A percentile compares a stretch with the other conserved stretches of the same genome.
phyloP scores from a whole-genome alignment of 2,329 filamentous ascomycete genomes.

The Fusarium sp. region DNA sequence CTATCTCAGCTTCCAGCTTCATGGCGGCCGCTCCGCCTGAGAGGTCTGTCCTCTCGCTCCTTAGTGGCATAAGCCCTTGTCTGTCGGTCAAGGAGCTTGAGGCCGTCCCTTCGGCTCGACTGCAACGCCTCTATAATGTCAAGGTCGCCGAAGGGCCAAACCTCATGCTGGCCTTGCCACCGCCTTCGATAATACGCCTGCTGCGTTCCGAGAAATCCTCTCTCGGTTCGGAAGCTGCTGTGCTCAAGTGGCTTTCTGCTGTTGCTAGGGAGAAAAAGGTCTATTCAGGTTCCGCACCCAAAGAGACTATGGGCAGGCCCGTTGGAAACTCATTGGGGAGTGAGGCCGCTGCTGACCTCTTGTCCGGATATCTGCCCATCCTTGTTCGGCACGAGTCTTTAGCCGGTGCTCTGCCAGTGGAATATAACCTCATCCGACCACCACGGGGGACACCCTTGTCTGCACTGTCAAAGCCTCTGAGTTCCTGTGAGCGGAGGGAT shows the following conservation, averaged over 20 bases:
- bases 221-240: constrained; percentile 55
- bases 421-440: constrained; percentile 56
- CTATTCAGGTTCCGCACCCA: constrained; percentile 1
- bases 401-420: constrained; percentile 44
- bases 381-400: constrained; percentile 52
- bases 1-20: constrained; percentile 17
- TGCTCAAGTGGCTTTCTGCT: constrained; percentile 57
- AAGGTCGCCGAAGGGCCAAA: constrained; percentile 53
- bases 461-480: constrained; percentile 48
- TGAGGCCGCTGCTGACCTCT: constrained; percentile 6
- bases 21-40: constrained; percentile 41
- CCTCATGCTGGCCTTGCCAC: constrained; percentile 56
- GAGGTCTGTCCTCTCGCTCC: constrained; percentile 40
- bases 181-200: constrained; percentile 53
- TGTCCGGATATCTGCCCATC: constrained; percentile 52
- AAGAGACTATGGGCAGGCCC: constrained; percentile 7
- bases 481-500: constrained; percentile 46
- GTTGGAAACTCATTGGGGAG: neutral
- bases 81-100: constrained; percentile 42
- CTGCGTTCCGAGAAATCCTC: constrained; percentile 58
- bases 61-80: constrained; percentile 38
- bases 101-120: constrained; percentile 49
- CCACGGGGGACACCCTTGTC: constrained; percentile 52
- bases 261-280: constrained; percentile 26
- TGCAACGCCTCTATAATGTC: constrained; percentile 56